phyloP scores from a whole-genome alignment of 2,329 filamentous ascomycete genomes.

The Aspergillus texensis region DNA sequence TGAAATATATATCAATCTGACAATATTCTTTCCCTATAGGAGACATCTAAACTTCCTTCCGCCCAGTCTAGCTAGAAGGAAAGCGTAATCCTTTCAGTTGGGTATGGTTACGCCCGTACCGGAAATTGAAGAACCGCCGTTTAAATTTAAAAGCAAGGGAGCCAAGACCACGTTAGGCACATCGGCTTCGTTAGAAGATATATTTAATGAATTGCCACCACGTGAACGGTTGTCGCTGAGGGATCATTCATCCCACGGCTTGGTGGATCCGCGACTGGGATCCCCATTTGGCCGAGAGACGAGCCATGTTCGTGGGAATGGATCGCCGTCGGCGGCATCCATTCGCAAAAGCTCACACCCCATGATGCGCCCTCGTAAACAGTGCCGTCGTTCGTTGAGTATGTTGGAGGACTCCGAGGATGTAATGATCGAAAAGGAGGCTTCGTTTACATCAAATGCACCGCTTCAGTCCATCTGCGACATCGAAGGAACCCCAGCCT shows the following conservation, averaged over 20 bases:
- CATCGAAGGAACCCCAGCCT: constrained; percentile 74
- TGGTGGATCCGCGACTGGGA: constrained; percentile 64
- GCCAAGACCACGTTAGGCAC: constrained; percentile 58
- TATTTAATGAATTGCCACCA: constrained; percentile 78
- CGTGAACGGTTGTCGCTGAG: constrained; percentile 67
- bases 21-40: constrained; percentile 44
- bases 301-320: constrained; percentile 64
- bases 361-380: constrained; percentile 76
- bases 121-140: constrained; percentile 70
- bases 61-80: constrained; percentile 73
- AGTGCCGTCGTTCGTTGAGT: constrained; percentile 88
- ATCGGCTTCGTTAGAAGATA: constrained; percentile 76
- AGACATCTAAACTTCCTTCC: constrained; percentile 70
- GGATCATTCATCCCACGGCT: constrained; percentile 59
- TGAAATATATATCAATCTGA: constrained; percentile 20
- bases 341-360: constrained; percentile 73
- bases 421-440: constrained; percentile 77
- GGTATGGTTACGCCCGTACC: constrained; percentile 62
- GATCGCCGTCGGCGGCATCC: constrained; percentile 73
- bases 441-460: constrained; percentile 57
- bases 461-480: constrained; percentile 77
- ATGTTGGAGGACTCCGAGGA: constrained; percentile 96
- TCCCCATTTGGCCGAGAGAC: constrained; percentile 64
- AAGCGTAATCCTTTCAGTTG: constrained; percentile 71
- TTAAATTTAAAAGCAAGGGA: constrained; percentile 69